Evolutionary conservation across 768 basidiomycete genomes (phyloP), one percentile per base, ranked within the genome.

Genomic region (Infundibulicybe gibba): DNA sequence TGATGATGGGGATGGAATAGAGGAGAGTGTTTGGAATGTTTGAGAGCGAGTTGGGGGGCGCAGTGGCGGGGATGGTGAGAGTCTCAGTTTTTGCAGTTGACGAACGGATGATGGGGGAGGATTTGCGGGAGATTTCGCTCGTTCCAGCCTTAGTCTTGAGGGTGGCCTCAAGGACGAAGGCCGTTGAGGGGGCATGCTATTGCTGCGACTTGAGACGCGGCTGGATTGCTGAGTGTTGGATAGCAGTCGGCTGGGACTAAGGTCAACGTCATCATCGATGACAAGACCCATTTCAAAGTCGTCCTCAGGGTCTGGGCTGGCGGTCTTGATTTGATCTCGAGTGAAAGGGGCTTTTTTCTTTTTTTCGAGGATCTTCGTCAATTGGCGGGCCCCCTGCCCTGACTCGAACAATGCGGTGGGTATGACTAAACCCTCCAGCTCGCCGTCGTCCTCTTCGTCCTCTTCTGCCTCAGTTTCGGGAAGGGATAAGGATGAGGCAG

Each of bases 231-330:
- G 73, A 30, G 70, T 58, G 51, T 74, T 80, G 60, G 74, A 66
- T 33, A 81, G 68, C 16, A 92, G 75, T 44, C 87, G 74, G 61
- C 85, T 87, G 12, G 88, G 87, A 59, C 85, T 90, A 41, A 93
- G 80, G 59, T 92, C 89, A 44, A 76, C 78, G 60, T 90, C 90
- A 51, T 89, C 87, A 56, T 86, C 84, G 55, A 94, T 84, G 53
- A 91, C 77, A 44, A 94, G 81, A 12, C 90, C 90, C 50, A 77
- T 77, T 64, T 94, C 90, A 52, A 92, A 91, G 61, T 91, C 87
- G 50, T 92, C 90, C 56, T 93, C 90, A 11, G 74, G 79, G 62
- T 90, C 80, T 13, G 82, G 77, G 48, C 66, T 74, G 19, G 80
- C 67, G 6, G 77, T 59, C 53, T 79, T 84, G 53, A 75, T 61